Percentiles rank a stretch among this genome's conserved stretches.
phyloP scores from a whole-genome alignment of 768 basidiomycete species.

The Dentipellis sp. region DNA sequence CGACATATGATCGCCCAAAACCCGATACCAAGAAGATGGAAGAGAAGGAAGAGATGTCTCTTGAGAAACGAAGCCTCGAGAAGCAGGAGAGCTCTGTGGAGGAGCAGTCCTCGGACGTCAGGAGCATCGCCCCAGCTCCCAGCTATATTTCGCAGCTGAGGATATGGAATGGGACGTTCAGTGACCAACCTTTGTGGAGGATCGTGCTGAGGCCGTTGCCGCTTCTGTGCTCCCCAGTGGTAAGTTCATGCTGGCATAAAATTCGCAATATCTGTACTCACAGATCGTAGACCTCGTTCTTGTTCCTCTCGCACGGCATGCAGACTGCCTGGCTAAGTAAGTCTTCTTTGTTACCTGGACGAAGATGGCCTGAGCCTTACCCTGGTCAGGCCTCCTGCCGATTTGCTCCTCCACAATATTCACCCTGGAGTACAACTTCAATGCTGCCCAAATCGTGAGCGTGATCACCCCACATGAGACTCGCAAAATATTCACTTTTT shows the following conservation, averaged over 20 bases:
- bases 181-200: slow-evolving; percentile 25
- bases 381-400: slow-evolving; percentile 27
- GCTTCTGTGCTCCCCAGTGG: slow-evolving; percentile 33
- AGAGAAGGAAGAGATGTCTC: background rate
- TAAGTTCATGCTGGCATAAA: slow-evolving; percentile 13
- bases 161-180: slow-evolving; percentile 30
- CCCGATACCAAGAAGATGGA: background rate
- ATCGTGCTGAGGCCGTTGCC: slow-evolving; percentile 33
- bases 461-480: too few relatives aligned
- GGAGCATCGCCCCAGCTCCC: slow-evolving; percentile 7
- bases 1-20: slow-evolving; percentile 21
- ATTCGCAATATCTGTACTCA: background rate
- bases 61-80: slow-evolving; percentile 8
- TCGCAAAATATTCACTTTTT: background rate
- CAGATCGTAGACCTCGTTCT: slow-evolving; percentile 23
- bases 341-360: background rate
- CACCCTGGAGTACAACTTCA: slow-evolving; percentile 33
- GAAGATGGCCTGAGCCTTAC: background rate
- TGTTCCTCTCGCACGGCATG: slow-evolving; percentile 31
- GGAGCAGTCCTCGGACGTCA: background rate
- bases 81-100: slow-evolving; percentile 5
- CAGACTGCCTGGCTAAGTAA: slow-evolving; percentile 36
- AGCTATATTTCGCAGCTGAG: slow-evolving; percentile 27
- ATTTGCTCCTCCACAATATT: slow-evolving; percentile 37
- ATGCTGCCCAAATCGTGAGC: slow-evolving; percentile 27